These are phyloP conservation scores for Pythium dissimile DNA, from an alignment of 352 stramenopile species.

Conservation along the genomic window DNA sequence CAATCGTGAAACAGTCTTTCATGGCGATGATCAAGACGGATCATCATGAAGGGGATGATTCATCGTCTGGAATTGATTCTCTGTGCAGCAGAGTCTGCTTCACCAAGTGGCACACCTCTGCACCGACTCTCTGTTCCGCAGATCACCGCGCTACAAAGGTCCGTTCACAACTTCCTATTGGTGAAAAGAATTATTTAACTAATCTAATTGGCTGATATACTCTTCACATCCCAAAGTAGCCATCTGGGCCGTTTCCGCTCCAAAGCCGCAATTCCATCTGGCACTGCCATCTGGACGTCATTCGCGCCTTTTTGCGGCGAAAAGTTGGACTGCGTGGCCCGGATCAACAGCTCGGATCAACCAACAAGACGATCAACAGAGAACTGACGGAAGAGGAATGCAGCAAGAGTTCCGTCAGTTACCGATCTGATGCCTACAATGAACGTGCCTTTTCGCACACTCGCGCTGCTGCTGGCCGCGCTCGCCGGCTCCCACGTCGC, in stretches of 20 bases:
- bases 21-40: too few relatives aligned
- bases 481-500: neutral
- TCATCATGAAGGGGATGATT: too few relatives aligned
- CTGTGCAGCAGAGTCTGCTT: neutral
- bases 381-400: too few relatives aligned
- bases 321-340: neutral
- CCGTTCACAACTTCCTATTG: slow-evolving; percentile 2
- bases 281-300: slow-evolving; percentile 7
- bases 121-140: slow-evolving; percentile 10
- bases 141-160: neutral
- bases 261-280: slow-evolving; percentile 9
- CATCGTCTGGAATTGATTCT: too few relatives aligned
- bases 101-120: slow-evolving; percentile 16
- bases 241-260: neutral
- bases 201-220: slow-evolving; percentile 7
- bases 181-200: neutral
- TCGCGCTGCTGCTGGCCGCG: neutral
- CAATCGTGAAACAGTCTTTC: too few relatives aligned
- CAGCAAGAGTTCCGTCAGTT: too few relatives aligned
- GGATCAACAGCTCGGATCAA: slow-evolving; percentile 3
- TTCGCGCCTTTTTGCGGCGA: slow-evolving; percentile 5
- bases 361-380: neutral
- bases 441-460: too few relatives aligned
- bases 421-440: neutral
- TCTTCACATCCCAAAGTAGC: neutral